Evolutionary conservation across 2,329 filamentous ascomycete genomes (phyloP).

Genomic region (Neocucurbitaria cava): DNA sequence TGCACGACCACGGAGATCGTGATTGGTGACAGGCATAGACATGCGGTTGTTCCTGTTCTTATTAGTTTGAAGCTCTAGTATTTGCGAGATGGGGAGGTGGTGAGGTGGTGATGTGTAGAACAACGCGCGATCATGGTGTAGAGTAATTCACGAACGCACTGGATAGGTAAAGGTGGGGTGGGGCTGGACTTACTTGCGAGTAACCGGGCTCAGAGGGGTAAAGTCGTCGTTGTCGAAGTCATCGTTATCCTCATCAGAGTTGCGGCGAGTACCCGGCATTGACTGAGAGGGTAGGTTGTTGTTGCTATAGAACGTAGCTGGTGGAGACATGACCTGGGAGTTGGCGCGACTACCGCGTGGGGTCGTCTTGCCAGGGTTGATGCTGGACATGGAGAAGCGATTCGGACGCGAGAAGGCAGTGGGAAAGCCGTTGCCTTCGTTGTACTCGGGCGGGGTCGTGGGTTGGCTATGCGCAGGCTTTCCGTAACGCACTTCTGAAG

Average conservation of each 20-base stretch:
- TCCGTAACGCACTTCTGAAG: constrained; percentile 75
- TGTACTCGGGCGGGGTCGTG: constrained; percentile 93
- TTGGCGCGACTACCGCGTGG: constrained; percentile 76
- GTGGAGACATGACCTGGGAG: constrained; percentile 81
- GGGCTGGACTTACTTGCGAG: constrained; percentile 43
- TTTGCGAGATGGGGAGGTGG: not conserved
- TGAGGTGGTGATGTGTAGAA: not conserved
- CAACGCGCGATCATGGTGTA: no score
- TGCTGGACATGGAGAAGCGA: constrained; percentile 85
- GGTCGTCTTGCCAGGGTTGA: constrained; percentile 69
- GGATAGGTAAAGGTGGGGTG: constrained; percentile 10
- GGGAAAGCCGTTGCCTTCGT: constrained; percentile 78
- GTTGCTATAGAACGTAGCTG: constrained; percentile 53
- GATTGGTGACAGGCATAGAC: constrained; percentile 86
- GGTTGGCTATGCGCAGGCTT: constrained; percentile 81
- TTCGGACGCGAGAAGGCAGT: constrained; percentile 83
- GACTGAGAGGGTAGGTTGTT: constrained; percentile 80
- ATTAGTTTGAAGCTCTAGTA: constrained; percentile 18
- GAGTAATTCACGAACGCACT: no score
- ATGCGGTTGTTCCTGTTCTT: constrained; percentile 78
- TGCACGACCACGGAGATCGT: constrained; percentile 68
- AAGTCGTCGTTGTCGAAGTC: constrained; percentile 78
- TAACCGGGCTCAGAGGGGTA: constrained; percentile 40
- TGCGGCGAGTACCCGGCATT: constrained; percentile 83
- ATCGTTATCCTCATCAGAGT: constrained; percentile 86